Evolutionary conservation across 2,329 filamentous ascomycete species (phyloP).

Genomic region (Colletotrichum liriopes): DNA sequence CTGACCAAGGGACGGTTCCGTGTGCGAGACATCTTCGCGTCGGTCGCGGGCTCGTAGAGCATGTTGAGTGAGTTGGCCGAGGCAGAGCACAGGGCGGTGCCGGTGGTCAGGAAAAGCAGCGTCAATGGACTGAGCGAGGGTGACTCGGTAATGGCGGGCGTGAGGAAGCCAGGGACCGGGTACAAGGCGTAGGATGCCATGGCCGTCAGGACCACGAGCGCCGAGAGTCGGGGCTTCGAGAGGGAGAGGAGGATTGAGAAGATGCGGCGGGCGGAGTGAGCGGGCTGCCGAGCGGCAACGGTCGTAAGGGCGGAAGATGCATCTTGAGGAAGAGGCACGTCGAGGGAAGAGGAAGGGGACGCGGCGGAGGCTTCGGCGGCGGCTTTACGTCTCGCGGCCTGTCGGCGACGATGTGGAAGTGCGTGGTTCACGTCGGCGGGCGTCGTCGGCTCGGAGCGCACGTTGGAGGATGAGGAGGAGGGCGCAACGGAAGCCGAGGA

Average conservation of each 20-base stretch:
- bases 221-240: constrained; percentile 94
- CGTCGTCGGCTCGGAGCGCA: constrained; percentile 28
- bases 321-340: constrained; percentile 60
- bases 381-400: constrained; percentile 41
- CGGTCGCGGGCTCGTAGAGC: constrained; percentile 92
- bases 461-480: constrained; percentile 20
- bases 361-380: constrained; percentile 27
- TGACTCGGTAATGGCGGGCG: constrained; percentile 74
- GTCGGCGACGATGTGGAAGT: constrained; percentile 43
- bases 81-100: constrained; percentile 90
- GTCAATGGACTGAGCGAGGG: constrained; percentile 93
- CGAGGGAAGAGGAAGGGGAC: constrained; percentile 31
- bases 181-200: constrained; percentile 95
- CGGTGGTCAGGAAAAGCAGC: constrained; percentile 90
- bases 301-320: constrained; percentile 71
- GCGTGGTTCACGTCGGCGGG: constrained; percentile 33
- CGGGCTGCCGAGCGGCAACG: constrained; percentile 65
- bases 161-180: constrained; percentile 89
- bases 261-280: constrained; percentile 72
- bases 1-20: constrained; percentile 91
- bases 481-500: constrained; percentile 35
- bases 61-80: constrained; percentile 97
- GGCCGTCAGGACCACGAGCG: constrained; percentile 91
- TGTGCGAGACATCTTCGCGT: constrained; percentile 95
- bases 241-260: constrained; percentile 89